Conservation (phyloP, 805 yeast genomes). For the Myxozyma geophila region DNA sequence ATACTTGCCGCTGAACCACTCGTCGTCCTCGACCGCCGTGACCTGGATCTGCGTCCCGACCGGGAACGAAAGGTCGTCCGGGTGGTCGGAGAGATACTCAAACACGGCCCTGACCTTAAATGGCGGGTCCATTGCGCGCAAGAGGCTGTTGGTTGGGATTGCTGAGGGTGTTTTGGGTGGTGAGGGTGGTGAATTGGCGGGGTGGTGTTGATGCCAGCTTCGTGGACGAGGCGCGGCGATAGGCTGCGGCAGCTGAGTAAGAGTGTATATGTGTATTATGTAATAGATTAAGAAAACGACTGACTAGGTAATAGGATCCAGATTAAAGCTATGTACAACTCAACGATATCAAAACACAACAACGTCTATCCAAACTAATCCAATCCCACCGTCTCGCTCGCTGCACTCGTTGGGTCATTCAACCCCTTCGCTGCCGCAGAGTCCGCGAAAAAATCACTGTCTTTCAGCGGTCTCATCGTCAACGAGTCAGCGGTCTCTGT, state of each 20-base stretch:
- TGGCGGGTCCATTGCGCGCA: constrained; percentile 48
- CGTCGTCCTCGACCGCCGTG: constrained; percentile 81
- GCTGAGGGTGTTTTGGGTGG: background rate
- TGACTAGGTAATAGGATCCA: background rate
- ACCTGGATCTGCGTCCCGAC: constrained; percentile 76
- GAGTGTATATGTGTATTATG: background rate
- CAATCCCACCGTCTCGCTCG: constrained; percentile 1
- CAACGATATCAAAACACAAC: background rate
- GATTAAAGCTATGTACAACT: constrained; percentile 3
- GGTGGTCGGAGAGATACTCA: constrained; percentile 71
- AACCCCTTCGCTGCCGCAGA: constrained; percentile 17
- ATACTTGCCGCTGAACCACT: constrained; percentile 83
- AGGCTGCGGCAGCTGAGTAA: constrained; percentile 1
- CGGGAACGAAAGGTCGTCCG: constrained; percentile 78
- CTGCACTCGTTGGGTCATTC: constrained; percentile 4
- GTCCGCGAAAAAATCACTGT: constrained; percentile 61
- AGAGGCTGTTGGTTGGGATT: background rate
- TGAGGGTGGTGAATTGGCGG: background rate
- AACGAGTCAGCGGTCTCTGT: background rate
- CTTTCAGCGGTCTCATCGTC: constrained; percentile 62
- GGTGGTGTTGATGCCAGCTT: constrained; percentile 5
- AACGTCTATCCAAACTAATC: background rate
- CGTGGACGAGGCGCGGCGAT: constrained; percentile 1
- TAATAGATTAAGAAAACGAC: background rate
- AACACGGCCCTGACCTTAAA: constrained; percentile 71